A percentile compares a stretch with the other conserved stretches of the same genome.
phyloP scores from a whole-genome alignment of 305 asterid species.

The Solanum hybrid region DNA sequence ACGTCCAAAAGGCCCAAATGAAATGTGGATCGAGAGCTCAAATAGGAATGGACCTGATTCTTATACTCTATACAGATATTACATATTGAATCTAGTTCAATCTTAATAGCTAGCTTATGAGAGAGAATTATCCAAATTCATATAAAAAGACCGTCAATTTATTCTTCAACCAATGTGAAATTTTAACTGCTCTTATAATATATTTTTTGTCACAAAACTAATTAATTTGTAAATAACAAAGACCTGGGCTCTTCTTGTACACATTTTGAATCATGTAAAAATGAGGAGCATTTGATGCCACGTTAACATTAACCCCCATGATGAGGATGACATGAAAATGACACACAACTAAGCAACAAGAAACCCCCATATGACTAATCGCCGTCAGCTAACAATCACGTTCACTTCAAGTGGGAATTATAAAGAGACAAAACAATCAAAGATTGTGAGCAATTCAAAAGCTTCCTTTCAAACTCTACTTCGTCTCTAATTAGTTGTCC shows the following conservation, averaged over 20 bases:
- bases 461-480: too few relatives aligned
- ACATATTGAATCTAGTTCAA: too few relatives aligned
- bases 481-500: rapidly evolving
- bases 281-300: neutral
- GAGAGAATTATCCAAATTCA: too few relatives aligned
- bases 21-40: neutral
- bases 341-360: neutral
- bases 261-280: neutral
- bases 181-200: neutral
- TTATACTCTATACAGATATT: too few relatives aligned
- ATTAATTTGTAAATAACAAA: neutral
- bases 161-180: too few relatives aligned
- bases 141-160: too few relatives aligned
- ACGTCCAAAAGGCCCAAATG: neutral
- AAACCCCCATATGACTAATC: neutral
- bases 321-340: neutral
- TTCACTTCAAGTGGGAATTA: neutral
- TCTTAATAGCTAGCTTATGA: too few relatives aligned
- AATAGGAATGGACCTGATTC: too few relatives aligned
- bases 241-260: neutral
- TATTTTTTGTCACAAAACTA: neutral
- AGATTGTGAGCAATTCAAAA: neutral
- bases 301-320: neutral
- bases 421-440: neutral
- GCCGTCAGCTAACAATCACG: neutral